Evolutionary conservation across 2,329 filamentous ascomycete species (phyloP), one percentile per base, ranked within the genome.

Genomic region (Ilyonectria sp.): DNA sequence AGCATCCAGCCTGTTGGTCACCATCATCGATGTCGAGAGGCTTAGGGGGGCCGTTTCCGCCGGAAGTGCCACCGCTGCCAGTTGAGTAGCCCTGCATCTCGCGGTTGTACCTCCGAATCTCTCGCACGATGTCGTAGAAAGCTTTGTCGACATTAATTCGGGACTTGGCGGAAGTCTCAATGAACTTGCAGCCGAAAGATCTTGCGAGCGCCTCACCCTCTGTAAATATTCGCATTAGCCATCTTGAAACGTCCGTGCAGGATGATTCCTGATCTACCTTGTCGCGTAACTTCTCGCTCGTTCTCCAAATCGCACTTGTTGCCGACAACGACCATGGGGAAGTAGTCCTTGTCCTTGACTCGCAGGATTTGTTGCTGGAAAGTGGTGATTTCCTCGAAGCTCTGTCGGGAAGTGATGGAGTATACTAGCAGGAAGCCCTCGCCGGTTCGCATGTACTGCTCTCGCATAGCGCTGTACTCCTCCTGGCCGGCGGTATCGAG

Each of bases 321-420:
- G 76, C 94, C 96, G 47, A 98, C 96, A 52, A 99, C 93, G 65
- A 98, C 97, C 87, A 99, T 98, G 76, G 96, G 96, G 87, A 99
- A 99, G 83, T 98, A 97, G 85, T 99, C 96, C 90, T 97, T 98
- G 86, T 98, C 96, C 89, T 99, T 99, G 77, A 99, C 96, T 76
- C 96, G 88, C 75, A 99, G 87, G 80, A 99, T 99, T 84, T 99
- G 96, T 87, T 98, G 95, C 84, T 98, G 95, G 85, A 98, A 98
- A 55, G 94, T 97, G 84, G 94, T 93, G 82, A 99, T 98, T 86
- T 99, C 96, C 81, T 99, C 95, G 79, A 98, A 98, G 78, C 94
- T 97, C 84, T 98, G 95, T 79, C 95, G 91, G 79, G 95, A 98
- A 63, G 94, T 98, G 86, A 99, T 99, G 75, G 95, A 97, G 88